phyloP scores from a whole-genome alignment of 768 basidiomycete species.

The Boletus rufocinnamomeus region DNA sequence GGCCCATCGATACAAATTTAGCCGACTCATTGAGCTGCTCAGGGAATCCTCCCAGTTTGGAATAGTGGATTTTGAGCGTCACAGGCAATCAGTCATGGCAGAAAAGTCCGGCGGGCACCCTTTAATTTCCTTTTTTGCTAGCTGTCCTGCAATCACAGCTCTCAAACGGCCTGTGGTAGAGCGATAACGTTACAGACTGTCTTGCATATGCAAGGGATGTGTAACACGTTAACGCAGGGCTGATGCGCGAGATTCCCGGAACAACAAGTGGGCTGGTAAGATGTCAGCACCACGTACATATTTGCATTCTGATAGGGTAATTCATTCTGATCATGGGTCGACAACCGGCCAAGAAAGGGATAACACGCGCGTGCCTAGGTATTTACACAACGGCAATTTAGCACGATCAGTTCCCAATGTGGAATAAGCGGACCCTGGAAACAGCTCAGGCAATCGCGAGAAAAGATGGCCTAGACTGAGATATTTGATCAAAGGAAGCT shows the following conservation, averaged over 20 bases:
- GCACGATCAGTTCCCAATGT: slow-evolving; percentile 27
- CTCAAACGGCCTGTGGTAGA: not conserved
- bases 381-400: slow-evolving; percentile 28
- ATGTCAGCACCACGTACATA: slow-evolving; percentile 16
- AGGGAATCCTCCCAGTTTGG: not conserved
- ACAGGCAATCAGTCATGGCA: not conserved
- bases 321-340: slow-evolving; percentile 20
- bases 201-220: not conserved
- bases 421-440: slow-evolving; percentile 36
- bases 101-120: not conserved
- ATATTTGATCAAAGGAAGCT: slow-evolving; percentile 32
- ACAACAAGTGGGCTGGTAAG: slow-evolving; percentile 18
- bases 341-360: slow-evolving; percentile 22
- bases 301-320: slow-evolving; percentile 33
- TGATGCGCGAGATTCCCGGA: slow-evolving; percentile 31
- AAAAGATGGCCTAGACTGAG: slow-evolving; percentile 30
- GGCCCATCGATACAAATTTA: not conserved
- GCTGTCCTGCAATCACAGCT: not conserved
- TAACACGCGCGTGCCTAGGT: slow-evolving; percentile 24
- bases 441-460: slow-evolving; percentile 31
- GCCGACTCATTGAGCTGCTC: not conserved
- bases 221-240: slow-evolving; percentile 16
- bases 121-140: not conserved
- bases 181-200: not conserved
- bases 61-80: not conserved